Base-by-base conservation (phyloP, 1,139 yeast genomes). In the Geotrichum carabidarum region DNA sequence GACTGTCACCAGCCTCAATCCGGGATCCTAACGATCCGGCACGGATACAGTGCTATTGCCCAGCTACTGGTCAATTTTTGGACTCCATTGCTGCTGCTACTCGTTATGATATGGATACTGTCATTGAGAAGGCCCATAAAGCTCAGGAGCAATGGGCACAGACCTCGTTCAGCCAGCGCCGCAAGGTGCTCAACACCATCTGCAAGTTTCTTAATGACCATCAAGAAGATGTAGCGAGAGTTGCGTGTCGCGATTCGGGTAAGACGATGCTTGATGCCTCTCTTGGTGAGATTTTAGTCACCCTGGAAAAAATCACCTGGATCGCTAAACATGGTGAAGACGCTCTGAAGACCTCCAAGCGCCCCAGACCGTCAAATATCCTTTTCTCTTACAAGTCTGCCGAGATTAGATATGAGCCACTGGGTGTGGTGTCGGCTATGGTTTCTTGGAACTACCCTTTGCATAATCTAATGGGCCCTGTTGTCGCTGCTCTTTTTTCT, bases 201-300 rank as follows among this genome's bases (percentile, higher is more conserved):
- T 79, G 81, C 60, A 78, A 84, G 55, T 91, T 78, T 68, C 81
- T 93, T 51, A 70, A 86, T 53, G 84, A 83, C 52, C 84, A 93
- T 68, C 99, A 93, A 69, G 93, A 85, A 54, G 83, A 83, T 52
- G 81, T 93, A 50, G 96, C 96, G 3, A 76, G 95, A 50, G 85
- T 93, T 8, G 97, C 98, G 0, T 93, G 98, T 69, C 78, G 98
- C 62, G 99, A 93, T 67, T 86, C 96, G 32, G 99, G 99, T 37
- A 93, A 93, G 68, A 91, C 99, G 1, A 84, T 86, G 83, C 75
- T 93, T 46, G 98, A 93, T 73, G 98, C 99, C 1, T 84, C 93
- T 56, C 84, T 93, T 85, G 99, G 99, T 46, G 99, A 93, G 60
- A 71, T 74, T 53, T 79, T 93, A 81, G 98, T 90, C 9, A 91